phyloP scores from a whole-genome alignment of 2,329 filamentous ascomycete species.

The Colletotrichum karsti region DNA sequence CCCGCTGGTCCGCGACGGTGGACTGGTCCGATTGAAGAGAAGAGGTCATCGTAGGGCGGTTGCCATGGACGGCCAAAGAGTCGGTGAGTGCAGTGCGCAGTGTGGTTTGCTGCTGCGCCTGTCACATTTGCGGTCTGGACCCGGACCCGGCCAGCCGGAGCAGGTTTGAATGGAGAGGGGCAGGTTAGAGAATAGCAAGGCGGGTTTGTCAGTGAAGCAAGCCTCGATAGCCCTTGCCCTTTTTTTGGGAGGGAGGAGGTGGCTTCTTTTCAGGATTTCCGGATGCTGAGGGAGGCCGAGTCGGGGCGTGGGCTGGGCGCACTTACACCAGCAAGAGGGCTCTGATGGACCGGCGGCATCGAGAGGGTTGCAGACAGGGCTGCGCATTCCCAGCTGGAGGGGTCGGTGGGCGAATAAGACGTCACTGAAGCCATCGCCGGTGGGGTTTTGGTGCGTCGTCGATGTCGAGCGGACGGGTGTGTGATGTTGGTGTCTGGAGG shows the following conservation, averaged over 20 bases:
- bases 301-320: background rate
- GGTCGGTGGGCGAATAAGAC: slow-evolving; percentile 18
- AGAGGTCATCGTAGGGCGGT: slow-evolving; percentile 15
- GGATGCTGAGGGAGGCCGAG: background rate
- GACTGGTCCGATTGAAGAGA: background rate
- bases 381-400: background rate
- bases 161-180: background rate
- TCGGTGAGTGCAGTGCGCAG: slow-evolving; percentile 27
- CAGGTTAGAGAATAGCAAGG: background rate
- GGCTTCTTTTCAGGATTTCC: background rate
- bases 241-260: slow-evolving; percentile 19
- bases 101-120: slow-evolving; percentile 6
- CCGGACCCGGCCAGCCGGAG: background rate
- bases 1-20: slow-evolving; percentile 21
- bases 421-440: slow-evolving; percentile 28
- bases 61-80: slow-evolving; percentile 26
- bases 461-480: slow-evolving; percentile 12
- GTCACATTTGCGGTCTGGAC: slow-evolving; percentile 29
- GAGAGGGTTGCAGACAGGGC: slow-evolving; percentile 12
- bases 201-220: background rate
- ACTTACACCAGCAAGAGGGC: background rate
- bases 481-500: background rate
- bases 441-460: slow-evolving; percentile 11
- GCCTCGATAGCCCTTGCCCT: background rate
- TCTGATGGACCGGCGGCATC: slow-evolving; percentile 15